phyloP scores from a whole-genome alignment of 129 eudicot genomes.

The Pittosporum tobira region DNA sequence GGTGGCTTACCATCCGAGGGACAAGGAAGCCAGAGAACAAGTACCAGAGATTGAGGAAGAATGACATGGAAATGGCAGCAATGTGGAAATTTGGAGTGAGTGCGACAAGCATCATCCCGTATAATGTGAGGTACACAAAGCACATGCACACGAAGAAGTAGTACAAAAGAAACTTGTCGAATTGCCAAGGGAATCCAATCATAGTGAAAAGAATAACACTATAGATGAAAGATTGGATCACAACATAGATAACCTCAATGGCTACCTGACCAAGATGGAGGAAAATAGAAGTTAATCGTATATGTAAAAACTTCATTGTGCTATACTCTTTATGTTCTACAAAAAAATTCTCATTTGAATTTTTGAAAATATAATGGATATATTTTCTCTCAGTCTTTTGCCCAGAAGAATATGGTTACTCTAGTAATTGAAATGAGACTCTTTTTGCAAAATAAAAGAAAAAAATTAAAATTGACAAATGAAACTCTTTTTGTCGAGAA shows the following conservation, averaged over 20 bases:
- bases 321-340: no score
- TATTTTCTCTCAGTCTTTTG: no score
- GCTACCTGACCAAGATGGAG: no score
- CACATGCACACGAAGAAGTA: slow-evolving; percentile 50
- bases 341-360: no score
- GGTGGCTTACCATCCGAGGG: slow-evolving; percentile 35
- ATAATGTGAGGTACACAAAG: slow-evolving; percentile 46
- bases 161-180: slow-evolving; percentile 44
- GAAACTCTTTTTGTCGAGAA: no score
- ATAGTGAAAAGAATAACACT: slow-evolving; percentile 48
- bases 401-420: no score
- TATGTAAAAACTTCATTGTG: no score
- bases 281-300: no score
- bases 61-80: slow-evolving; percentile 58
- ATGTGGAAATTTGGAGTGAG: slow-evolving; percentile 51
- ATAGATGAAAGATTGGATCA: slow-evolving; percentile 39
- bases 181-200: slow-evolving; percentile 57
- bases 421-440: no score
- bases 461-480: no score
- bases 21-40: slow-evolving; percentile 60
- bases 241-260: slow-evolving; percentile 37
- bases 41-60: slow-evolving; percentile 68
- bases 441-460: no score
- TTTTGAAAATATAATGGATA: no score
- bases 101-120: slow-evolving; percentile 69